Evolutionary conservation across 768 basidiomycete species (phyloP), one percentile per base, ranked within the genome.

Genomic region (Leccinum uliginosum): DNA sequence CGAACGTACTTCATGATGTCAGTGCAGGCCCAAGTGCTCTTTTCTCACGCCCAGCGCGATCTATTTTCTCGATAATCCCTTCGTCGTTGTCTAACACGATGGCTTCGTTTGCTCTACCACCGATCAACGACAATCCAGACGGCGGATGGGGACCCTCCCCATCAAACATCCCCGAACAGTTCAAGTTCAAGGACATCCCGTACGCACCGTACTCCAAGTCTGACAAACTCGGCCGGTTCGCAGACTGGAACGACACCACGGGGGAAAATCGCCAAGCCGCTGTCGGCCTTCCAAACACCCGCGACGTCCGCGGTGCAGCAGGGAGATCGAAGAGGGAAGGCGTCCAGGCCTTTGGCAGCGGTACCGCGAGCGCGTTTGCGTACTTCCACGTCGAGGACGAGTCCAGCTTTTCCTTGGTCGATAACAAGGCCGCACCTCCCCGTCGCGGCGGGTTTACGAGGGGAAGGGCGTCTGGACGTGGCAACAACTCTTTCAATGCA

Each of bases 301-400:
- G 82, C 63, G 73, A 74, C 50, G 62, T 74, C n/a, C 83, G 86
- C 51, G 78, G 80, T 35, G 78, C 76, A 3, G 65, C 77, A 47
- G 80, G 79, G 44, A 80, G 82, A 47, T 81, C 87, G 54, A 82
- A 87, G 64, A 80, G 88, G 51, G 90, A 93, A 50, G 85, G 90
- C 46, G 82, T 82, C 50, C 89, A 89, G 67, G 91, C 91, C 2
- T 96, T 92, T 68, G 94, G 93, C 35, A 94, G 93, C 55, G 90
- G 89, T 21, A 85, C 88, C 51, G 87, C 91, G 11, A 95, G 86
- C 64, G 92, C 93, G 14, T 98, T 98, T 68, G 91, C 93, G 7
- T 97, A 96, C 74, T 94, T 94, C 79, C 95, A 98, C 73, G 95
- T 91, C 56, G 97, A 98, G 74, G 97, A 99, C 67, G 97, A 99